Evolutionary conservation across 371 early-diverging fungal genomes (phyloP), one percentile per base, ranked within the genome.

Genomic region (Mortierella sp.): DNA sequence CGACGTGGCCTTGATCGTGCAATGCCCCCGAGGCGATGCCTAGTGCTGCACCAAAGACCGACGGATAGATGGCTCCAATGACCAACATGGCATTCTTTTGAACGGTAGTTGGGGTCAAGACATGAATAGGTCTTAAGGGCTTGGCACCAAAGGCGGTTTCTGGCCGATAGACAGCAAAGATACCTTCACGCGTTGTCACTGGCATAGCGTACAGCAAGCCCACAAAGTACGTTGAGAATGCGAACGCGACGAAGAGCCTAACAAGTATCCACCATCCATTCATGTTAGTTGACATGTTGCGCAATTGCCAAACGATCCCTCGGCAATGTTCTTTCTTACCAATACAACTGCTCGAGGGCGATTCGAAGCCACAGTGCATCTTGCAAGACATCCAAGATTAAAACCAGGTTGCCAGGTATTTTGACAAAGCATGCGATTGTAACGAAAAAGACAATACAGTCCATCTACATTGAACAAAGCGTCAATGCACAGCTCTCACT

Each of bases 131-230:
- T 0, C 51, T 55, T 7, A 76, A 52, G 27, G 78, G 63, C 30
- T 54, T 70, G 27, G 61, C 3, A 2, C 78, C 78, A 41, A 45
- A 76, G 13, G 45, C 59, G 8, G 58, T 65, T 53, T 76, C 78
- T 14, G 78, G 78, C 5, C 70, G 66, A 46, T 76, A 76, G 19
- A 76, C 78, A 0, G 78, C 78, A 62, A 76, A 76, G 62, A 76
- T 76, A 9, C 78, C 78, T 53, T 76, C 67, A 27, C 78, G 70
- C 3, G 78, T 70, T 27, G 78, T 76, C 9, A 76, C 78, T 1
- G 78, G 78, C 78, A 76, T 76, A n/a, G 78, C 78, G 53, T 76
- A 76, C n/a, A 76, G 52, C 4, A 76, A 55, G 5, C 78, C 78
- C 0, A 76, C 70, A 69, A 69, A 69, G 59, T 76, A 76, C 1